A percentile compares a stretch with the other conserved stretches of the same genome.
These are phyloP conservation scores for Clonostachys chloroleuca DNA, from an alignment of 2,329 filamentous ascomycete species.

Conservation along the genomic window DNA sequence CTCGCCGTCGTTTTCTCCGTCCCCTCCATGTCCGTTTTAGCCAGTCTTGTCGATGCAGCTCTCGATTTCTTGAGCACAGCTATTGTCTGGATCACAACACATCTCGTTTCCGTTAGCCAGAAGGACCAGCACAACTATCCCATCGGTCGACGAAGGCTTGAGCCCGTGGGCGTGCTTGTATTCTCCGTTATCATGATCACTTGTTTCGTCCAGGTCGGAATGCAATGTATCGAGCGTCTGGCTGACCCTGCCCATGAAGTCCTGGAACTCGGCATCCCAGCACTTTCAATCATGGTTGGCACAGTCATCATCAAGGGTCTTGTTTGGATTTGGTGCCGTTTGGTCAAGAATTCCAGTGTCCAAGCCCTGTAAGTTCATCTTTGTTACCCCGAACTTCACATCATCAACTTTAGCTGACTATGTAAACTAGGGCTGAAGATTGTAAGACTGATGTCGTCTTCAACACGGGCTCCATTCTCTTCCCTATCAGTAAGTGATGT, in stretches of 20 bases:
- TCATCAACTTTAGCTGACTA: not conserved
- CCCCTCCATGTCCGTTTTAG: slow-evolving; percentile 76
- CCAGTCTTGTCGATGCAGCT: slow-evolving; percentile 73
- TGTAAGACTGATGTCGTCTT: slow-evolving; percentile 77
- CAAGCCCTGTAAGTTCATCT: slow-evolving; percentile 60
- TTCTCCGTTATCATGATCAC: slow-evolving; percentile 87
- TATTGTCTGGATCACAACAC: slow-evolving; percentile 76
- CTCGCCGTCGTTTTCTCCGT: slow-evolving; percentile 73
- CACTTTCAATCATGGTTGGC: slow-evolving; percentile 73
- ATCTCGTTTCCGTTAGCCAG: slow-evolving; percentile 59
- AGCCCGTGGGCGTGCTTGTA: slow-evolving; percentile 75
- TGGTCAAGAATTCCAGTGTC: slow-evolving; percentile 82
- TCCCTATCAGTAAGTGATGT: slow-evolving; percentile 58
- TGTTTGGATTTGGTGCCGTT: slow-evolving; percentile 84
- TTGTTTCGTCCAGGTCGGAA: slow-evolving; percentile 72
- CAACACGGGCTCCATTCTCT: slow-evolving; percentile 84
- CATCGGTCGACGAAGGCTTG: slow-evolving; percentile 67
- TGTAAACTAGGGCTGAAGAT: slow-evolving; percentile 35
- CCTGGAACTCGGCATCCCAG: slow-evolving; percentile 68
- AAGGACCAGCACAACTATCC: slow-evolving; percentile 74
- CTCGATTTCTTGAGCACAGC: slow-evolving; percentile 78
- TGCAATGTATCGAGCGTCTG: slow-evolving; percentile 66
- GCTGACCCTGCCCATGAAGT: slow-evolving; percentile 57
- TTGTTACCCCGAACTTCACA: not conserved
- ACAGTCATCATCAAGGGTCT: slow-evolving; percentile 79